These are phyloP conservation scores for Lasiosphaeriaceae sp. DNA, from an alignment of 495 filamentous ascomycete species.

Conservation along the genomic window DNA sequence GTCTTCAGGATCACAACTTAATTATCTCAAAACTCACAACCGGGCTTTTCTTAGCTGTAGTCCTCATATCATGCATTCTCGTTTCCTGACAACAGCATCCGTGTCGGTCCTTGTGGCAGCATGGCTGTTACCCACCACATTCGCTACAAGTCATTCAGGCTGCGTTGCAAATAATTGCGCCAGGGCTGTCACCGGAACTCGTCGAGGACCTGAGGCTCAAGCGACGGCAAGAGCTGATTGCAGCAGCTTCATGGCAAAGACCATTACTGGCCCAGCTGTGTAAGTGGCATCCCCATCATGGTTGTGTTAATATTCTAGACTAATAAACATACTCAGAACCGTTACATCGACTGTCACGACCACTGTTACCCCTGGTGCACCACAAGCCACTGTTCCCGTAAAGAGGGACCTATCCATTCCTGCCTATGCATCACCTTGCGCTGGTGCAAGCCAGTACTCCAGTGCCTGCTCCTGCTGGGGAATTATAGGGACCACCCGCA, in stretches of 20 bases:
- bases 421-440: constrained; percentile 17
- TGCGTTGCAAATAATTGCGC: constrained; percentile 13
- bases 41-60: too few relatives aligned
- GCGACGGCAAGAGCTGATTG: constrained; percentile 12
- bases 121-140: too few relatives aligned
- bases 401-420: constrained; percentile 6
- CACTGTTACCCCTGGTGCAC: background rate
- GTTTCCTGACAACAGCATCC: too few relatives aligned
- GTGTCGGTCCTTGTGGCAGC: too few relatives aligned
- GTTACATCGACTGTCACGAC: constrained; percentile 3
- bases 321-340: background rate
- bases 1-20: too few relatives aligned
- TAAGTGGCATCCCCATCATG: background rate
- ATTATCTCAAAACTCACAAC: too few relatives aligned
- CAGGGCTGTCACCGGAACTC: constrained; percentile 20
- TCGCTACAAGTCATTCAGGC: too few relatives aligned
- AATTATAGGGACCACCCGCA: background rate
- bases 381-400: background rate
- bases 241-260: constrained; percentile 10
- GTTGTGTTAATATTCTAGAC: background rate
- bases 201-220: background rate
- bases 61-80: too few relatives aligned
- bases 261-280: background rate
- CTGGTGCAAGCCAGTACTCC: constrained; percentile 4
- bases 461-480: constrained; percentile 21